These are phyloP conservation scores for Colletotrichum orchidophilum DNA, from an alignment of 2,329 filamentous ascomycete species.

Conservation along the genomic window DNA sequence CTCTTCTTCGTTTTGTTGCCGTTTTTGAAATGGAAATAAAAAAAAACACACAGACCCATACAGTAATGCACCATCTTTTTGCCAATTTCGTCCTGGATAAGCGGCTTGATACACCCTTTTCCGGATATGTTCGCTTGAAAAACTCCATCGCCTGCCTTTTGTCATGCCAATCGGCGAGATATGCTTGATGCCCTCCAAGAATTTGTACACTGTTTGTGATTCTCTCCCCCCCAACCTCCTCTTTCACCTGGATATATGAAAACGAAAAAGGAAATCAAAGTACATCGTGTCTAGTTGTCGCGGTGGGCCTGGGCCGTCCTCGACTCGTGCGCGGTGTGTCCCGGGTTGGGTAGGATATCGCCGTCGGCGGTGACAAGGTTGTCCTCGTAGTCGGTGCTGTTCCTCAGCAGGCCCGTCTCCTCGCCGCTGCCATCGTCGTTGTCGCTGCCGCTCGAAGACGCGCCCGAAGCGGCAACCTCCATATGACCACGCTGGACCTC, in stretches of 20 bases:
- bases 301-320: conserved; percentile 31
- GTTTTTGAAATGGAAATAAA: too few relatives aligned
- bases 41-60: not conserved
- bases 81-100: not conserved
- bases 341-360: conserved; percentile 49
- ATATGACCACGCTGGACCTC: conserved; percentile 56
- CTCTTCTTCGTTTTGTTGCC: too few relatives aligned
- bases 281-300: conserved; percentile 32
- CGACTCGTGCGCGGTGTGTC: conserved; percentile 36
- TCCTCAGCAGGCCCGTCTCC: conserved; percentile 57
- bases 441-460: conserved; percentile 52
- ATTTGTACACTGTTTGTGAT: not conserved
- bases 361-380: conserved; percentile 51
- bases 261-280: conserved; percentile 25
- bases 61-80: not conserved
- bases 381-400: conserved; percentile 48
- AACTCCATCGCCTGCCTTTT: not conserved
- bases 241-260: conserved; percentile 24
- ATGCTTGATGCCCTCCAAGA: not conserved
- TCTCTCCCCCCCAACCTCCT: not conserved
- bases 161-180: not conserved
- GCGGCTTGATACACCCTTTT: not conserved
- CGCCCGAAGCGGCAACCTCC: conserved; percentile 42
- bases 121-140: not conserved
- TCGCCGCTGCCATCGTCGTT: conserved; percentile 52